phyloP scores from a whole-genome alignment of 768 basidiomycete genomes.

The Boletellus ananiceps region DNA sequence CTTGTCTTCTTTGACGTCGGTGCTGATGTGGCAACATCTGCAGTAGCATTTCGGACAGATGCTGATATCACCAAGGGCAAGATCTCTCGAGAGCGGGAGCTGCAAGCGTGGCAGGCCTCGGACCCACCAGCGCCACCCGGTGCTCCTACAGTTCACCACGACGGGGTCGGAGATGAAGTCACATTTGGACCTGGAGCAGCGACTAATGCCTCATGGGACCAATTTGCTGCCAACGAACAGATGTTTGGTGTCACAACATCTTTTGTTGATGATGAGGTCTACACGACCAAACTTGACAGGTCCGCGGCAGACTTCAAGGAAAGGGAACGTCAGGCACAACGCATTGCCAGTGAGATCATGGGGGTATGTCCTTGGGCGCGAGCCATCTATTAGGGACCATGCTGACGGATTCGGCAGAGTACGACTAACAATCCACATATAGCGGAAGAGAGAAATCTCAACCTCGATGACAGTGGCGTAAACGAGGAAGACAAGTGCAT shows the following conservation, averaged over 20 bases:
- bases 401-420: conserved; percentile 38
- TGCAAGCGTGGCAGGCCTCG: conserved; percentile 70
- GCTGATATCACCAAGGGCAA: conserved; percentile 66
- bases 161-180: conserved; percentile 51
- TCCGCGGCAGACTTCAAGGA: conserved; percentile 82
- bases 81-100: conserved; percentile 61
- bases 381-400: conserved; percentile 4
- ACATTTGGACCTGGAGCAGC: conserved; percentile 59
- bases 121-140: conserved; percentile 31
- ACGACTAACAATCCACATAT: conserved; percentile 75
- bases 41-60: conserved; percentile 75
- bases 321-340: conserved; percentile 80
- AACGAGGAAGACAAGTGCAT: conserved; percentile 97
- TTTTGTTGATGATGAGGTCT: conserved; percentile 90
- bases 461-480: conserved; percentile 62
- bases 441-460: conserved; percentile 76
- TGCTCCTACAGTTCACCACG: conserved; percentile 23
- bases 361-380: conserved; percentile 47
- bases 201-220: conserved; percentile 68
- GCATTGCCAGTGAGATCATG: conserved; percentile 88
- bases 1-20: neutral
- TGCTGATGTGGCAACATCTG: conserved; percentile 14
- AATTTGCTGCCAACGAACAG: conserved; percentile 90
- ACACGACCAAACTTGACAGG: conserved; percentile 92
- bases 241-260: conserved; percentile 88